phyloP scores from a whole-genome alignment of 2,329 filamentous ascomycete species.

The Claviceps sp. region DNA sequence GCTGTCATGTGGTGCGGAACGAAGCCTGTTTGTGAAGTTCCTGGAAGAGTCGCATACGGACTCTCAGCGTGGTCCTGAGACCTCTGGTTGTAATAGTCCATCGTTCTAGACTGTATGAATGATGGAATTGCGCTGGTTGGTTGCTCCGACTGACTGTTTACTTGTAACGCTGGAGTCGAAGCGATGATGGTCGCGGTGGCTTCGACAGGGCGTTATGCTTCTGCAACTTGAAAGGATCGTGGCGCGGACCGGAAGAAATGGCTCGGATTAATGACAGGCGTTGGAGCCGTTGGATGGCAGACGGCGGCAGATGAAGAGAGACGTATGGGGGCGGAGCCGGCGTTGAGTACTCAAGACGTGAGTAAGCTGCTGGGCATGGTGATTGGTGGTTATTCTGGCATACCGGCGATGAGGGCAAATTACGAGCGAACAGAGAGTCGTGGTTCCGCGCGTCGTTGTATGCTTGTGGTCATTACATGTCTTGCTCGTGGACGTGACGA shows the following conservation, averaged over 20 bases:
- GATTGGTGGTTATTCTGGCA: not conserved
- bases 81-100: constrained; percentile 14
- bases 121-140: not conserved
- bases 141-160: not conserved
- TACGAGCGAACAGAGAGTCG: not conserved
- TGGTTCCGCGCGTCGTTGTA: not conserved
- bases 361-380: not conserved
- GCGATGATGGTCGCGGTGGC: not conserved
- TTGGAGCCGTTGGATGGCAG: not conserved
- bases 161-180: not conserved
- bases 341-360: not conserved
- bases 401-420: not conserved
- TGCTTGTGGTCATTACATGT: not conserved
- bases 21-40: constrained; percentile 15
- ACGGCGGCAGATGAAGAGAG: not conserved
- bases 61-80: constrained; percentile 15
- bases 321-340: not conserved
- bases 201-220: not conserved
- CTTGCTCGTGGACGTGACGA: not conserved
- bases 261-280: not conserved
- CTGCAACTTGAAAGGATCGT: not conserved
- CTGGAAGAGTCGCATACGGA: constrained; percentile 20
- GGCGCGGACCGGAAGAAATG: not conserved
- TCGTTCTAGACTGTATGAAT: constrained; percentile 13
- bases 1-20: constrained; percentile 19